Evolutionary conservation across 148 eudicot genomes (phyloP), one percentile per base, ranked within the genome.

Genomic region (Cornus suecica): DNA sequence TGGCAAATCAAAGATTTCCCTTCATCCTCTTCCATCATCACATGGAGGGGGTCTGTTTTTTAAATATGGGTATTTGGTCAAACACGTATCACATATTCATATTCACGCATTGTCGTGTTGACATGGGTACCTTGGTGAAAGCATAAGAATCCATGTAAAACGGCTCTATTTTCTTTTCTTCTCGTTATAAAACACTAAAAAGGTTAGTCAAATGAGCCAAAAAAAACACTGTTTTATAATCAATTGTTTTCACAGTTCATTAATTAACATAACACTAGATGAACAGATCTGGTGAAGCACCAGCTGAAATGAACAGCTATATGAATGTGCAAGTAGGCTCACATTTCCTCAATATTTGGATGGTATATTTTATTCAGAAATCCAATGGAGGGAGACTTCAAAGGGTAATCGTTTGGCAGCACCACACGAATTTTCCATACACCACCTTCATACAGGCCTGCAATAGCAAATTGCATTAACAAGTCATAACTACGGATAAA

Each of bases 261-360:
- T 48, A 45, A 45, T 45, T 14, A 45, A 45, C 15, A 45, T 9
- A 3, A 48, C 20, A 13, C 54, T 6, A 48, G 54, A 48, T 13
- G 3, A 31, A 37, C 48, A 62, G 34, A 45, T 29, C 42, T 30
- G 24, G 48, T 41, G 27, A 24, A 45, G 54, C 25, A 26, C n/a
- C 52, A 48, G 37, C 27, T 65, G 16, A 20, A 34, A 71, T 24
- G n/a, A 37, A 77, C 10, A 69, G 60, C 65, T 27, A 70, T 32
- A 32, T 65, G 20, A 48, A 16, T 48, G 42, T 61, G 42, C 7
- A 67, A 74, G 66, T 30, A 10, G 72, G 71, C 94, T 90, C 80
- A 90, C 97, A 90, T 74, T 81, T 92, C 97, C 73, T 92, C 97
- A 72, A 92, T 91, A 87, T 92, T 92, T 45, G 97, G 97, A 81